Base-by-base conservation (phyloP, 139 green algal species). In the Pedinophyceae sp. region DNA sequence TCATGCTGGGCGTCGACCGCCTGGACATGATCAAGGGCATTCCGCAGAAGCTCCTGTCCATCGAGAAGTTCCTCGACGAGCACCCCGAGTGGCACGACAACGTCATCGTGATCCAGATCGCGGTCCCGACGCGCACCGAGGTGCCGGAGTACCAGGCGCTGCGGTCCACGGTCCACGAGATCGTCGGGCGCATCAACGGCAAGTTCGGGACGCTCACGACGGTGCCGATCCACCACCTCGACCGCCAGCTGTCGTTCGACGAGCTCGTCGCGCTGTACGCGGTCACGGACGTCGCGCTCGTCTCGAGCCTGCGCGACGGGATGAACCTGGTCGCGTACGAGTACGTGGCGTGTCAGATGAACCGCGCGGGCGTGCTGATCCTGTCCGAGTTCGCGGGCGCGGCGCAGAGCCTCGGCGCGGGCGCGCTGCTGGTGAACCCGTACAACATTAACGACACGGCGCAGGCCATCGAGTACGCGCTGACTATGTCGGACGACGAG, bases 21-120 rank as follows among this genome's bases (percentile, higher is more conserved):
- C 70, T 99, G 51, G 91, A 99, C 79, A 96, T 97, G 86, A 94
- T 99, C 66, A 99, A 98, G 70, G 92, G 92, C 69, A 99, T 99
- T 45, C 91, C 91, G 0, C 90, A 96, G 71, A 98, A 98, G 77
- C 82, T 98, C 58, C 80, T 99, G 34, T 91, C 89, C 15, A 97
- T 94, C 76, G 92, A 98, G 70, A 97, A 96, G 80, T 95, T 95
- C 50, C 70, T 96, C 48, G 83, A 94, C 59, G 89, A 97, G 72
- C 77, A 96, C 58, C 77, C 81, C 0, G 75, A 95, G 61, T 99
- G 89, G 88, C 57, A 85, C 1, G 85, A 95, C 67, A 91, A 92
- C 71, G 81, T 84, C 48, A 3, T 60, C 15, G 27, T 62, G 16
- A n/a, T 57, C 39, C 91, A 98, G 79, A 98, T 99, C 40, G 92